Base-by-base conservation (phyloP, 2,329 filamentous ascomycete species). In the Dactylella cylindrospora region DNA sequence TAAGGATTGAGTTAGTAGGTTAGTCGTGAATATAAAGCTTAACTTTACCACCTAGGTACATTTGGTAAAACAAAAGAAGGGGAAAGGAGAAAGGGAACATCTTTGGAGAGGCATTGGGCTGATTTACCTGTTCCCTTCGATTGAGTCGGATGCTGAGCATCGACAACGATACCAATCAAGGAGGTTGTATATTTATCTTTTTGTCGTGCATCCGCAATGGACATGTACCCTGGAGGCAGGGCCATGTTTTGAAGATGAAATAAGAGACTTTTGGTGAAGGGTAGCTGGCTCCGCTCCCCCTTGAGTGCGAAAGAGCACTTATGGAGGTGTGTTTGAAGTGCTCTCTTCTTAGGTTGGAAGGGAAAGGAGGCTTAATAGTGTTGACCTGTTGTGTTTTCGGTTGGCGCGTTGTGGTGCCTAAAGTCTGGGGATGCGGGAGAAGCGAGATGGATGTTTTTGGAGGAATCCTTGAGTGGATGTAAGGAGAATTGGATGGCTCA, bases 381-480 rank as follows among this genome's bases (percentile, higher is more conserved):
- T 51, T 51, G 55, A 15, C 19, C 23, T 43, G 54, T 61, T 44
- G 55, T 32, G 46, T 52, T 51, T 61, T 61, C 20, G 51, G n/a
- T 19, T 7, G 15, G 38, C 43, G 33, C 33, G 41, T 55, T 35
- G 20, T 38, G 32, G 22, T 12, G 31, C 29, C 9, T 12, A 19
- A 38, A 13, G 19, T 3, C n/a, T 41, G 38, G n/a, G n/a, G n/a
- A n/a, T n/a, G n/a, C n/a, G n/a, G n/a, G n/a, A n/a, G n/a, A n/a
- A n/a, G n/a, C n/a, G n/a, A n/a, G n/a, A n/a, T n/a, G n/a, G n/a
- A n/a, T n/a, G n/a, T n/a, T n/a, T n/a, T n/a, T n/a, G n/a, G n/a
- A n/a, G n/a, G n/a, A n/a, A n/a, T n/a, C n/a, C n/a, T n/a, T n/a
- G n/a, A n/a, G n/a, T n/a, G n/a, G n/a, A n/a, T n/a, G n/a, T n/a